Evolutionary conservation across 2,329 filamentous ascomycete species (phyloP).

Genomic region (Cladosporium colombiae): DNA sequence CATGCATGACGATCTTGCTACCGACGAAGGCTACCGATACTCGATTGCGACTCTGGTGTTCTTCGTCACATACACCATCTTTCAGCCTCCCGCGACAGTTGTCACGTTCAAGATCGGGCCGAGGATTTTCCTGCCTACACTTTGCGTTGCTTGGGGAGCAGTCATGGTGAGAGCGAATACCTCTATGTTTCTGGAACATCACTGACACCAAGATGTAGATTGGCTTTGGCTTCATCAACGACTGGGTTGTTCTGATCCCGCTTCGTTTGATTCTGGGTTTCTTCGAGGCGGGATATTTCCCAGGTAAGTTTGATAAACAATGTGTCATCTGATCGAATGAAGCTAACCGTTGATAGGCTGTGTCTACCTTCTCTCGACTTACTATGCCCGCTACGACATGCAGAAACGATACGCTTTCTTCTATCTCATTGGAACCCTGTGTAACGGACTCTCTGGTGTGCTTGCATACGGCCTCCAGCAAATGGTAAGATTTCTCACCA

Average conservation of each 20-base stretch:
- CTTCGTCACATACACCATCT: constrained; percentile 71
- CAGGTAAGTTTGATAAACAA: constrained; percentile 17
- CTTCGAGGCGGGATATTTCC: constrained; percentile 60
- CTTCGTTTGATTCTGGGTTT: constrained; percentile 62
- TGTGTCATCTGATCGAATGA: neutral
- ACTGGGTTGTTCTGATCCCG: constrained; percentile 55
- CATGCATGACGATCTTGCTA: constrained; percentile 42
- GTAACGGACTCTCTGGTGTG: constrained; percentile 51
- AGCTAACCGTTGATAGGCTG: constrained; percentile 40
- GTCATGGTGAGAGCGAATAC: constrained; percentile 54
- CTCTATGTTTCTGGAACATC: neutral
- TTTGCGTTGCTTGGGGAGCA: constrained; percentile 58
- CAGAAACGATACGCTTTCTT: constrained; percentile 41
- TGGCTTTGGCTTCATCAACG: constrained; percentile 60
- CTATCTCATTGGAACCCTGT: constrained; percentile 52
- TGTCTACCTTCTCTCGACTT: constrained; percentile 70
- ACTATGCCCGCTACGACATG: constrained; percentile 25
- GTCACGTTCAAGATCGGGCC: constrained; percentile 65
- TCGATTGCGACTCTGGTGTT: constrained; percentile 65
- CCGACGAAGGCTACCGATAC: constrained; percentile 18
- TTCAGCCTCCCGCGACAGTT: constrained; percentile 71
- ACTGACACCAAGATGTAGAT: neutral
- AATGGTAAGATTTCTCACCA: constrained; percentile 28
- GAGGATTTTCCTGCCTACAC: constrained; percentile 36
- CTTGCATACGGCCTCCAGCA: constrained; percentile 39